Conservation (phyloP, 192 early-diverging fungal genomes). For the Coemansia sp. region DNA sequence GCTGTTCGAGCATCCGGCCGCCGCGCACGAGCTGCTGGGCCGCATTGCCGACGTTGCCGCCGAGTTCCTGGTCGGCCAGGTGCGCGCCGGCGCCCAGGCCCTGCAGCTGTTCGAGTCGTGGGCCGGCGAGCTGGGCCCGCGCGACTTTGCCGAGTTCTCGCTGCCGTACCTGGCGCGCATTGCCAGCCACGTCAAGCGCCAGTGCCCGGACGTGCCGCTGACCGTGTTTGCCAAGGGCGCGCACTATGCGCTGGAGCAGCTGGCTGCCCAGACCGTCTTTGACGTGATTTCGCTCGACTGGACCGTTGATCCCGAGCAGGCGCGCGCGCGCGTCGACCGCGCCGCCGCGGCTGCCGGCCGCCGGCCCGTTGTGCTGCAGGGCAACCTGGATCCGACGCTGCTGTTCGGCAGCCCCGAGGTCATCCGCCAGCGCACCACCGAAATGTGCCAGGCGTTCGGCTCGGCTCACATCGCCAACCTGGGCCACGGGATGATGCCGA, state of each 20-base stretch:
- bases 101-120: constrained; percentile 97
- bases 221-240: constrained; percentile 90
- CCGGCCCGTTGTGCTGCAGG: constrained; percentile 64
- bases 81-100: constrained; percentile 94
- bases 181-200: constrained; percentile 66
- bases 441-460: constrained; percentile 76
- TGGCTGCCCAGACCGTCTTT: constrained; percentile 63
- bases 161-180: constrained; percentile 89
- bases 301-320: constrained; percentile 66
- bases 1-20: constrained; percentile 75
- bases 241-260: constrained; percentile 76
- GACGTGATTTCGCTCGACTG: constrained; percentile 91
- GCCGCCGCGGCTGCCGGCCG: constrained; percentile 4
- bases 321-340: constrained; percentile 20
- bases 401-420: constrained; percentile 73
- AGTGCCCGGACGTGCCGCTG: constrained; percentile 69
- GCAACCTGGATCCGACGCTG: constrained; percentile 89
- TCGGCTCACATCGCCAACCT: constrained; percentile 87
- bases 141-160: constrained; percentile 77
- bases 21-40: constrained; percentile 70
- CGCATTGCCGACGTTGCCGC: constrained; percentile 81
- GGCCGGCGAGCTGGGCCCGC: constrained; percentile 86
- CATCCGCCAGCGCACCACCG: constrained; percentile 66
- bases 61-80: constrained; percentile 85
- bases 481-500: constrained; percentile 94